These are phyloP conservation scores for Silene coronaria DNA, from an alignment of 179 eudicot species.

Conservation along the genomic window DNA sequence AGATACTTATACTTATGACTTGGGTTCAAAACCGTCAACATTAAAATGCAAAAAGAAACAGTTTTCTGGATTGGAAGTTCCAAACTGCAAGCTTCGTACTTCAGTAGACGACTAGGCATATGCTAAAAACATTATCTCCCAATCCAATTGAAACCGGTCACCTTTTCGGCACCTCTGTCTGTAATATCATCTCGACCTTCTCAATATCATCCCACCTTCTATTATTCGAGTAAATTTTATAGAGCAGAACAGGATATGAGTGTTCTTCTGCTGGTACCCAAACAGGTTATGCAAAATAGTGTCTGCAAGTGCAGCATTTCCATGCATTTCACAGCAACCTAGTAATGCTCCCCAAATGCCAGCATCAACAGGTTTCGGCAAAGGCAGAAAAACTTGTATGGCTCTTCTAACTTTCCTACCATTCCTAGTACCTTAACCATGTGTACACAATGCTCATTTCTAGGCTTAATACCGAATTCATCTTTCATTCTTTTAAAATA, in stretches of 20 bases:
- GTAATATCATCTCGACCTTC: slow-evolving; percentile 43
- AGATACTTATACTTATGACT: no score
- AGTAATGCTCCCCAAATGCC: slow-evolving; percentile 84
- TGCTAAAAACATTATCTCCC: slow-evolving; percentile 6
- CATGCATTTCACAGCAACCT: slow-evolving; percentile 67
- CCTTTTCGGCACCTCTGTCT: slow-evolving; percentile 34
- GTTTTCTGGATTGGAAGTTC: no score
- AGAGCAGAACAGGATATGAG: slow-evolving; percentile 52
- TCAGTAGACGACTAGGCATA: not conserved
- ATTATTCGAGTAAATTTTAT: slow-evolving; percentile 61
- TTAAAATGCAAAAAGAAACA: no score
- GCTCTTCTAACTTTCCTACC: slow-evolving; percentile 67
- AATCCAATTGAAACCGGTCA: slow-evolving; percentile 66
- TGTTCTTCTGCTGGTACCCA: slow-evolving; percentile 26
- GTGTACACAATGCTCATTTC: slow-evolving; percentile 66
- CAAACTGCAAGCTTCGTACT: not conserved
- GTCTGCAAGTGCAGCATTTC: slow-evolving; percentile 53
- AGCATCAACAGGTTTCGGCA: slow-evolving; percentile 55
- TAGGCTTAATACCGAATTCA: slow-evolving; percentile 53
- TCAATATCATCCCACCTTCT: slow-evolving; percentile 69
- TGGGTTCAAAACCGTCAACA: no score
- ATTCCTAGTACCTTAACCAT: slow-evolving; percentile 73
- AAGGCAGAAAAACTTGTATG: slow-evolving; percentile 41
- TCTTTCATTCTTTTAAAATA: slow-evolving; percentile 47
- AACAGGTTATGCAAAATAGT: slow-evolving; percentile 36